Evolutionary conservation across 139 green algal species (phyloP).

Genomic region (Chlamydomonas incerta): DNA sequence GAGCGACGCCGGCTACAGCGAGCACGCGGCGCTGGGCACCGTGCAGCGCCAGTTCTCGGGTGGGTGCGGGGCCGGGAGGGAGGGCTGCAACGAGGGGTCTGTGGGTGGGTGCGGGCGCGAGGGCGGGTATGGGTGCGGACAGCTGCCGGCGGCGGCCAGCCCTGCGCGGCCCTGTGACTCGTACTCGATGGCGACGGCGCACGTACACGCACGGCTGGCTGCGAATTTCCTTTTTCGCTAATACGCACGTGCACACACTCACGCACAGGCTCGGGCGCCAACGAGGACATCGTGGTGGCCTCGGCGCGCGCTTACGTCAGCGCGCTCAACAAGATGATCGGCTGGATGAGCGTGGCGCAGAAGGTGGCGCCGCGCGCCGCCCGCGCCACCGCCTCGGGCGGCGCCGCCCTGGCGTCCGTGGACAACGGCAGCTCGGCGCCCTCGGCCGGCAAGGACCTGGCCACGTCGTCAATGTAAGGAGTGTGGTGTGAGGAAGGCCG

Average conservation of each 20-base stretch:
- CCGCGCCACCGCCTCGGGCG: not conserved
- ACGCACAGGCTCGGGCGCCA: slow-evolving; percentile 83
- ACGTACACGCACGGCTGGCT: too few species aligned
- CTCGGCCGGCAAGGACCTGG: too few species aligned
- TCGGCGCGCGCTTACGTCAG: slow-evolving; percentile 90
- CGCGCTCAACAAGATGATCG: slow-evolving; percentile 98
- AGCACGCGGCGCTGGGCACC: slow-evolving; percentile 61
- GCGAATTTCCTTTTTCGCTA: too few species aligned
- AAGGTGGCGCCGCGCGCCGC: not conserved
- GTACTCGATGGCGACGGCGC: too few species aligned
- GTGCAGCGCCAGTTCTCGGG: slow-evolving; percentile 77
- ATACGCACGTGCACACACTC: too few species aligned
- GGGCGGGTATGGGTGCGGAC: too few species aligned
- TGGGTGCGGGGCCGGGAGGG: slow-evolving; percentile 10
- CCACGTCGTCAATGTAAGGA: too few species aligned
- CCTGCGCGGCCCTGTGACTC: too few species aligned
- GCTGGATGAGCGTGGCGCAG: slow-evolving; percentile 60
- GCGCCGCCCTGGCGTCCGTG: not conserved
- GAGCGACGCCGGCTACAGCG: slow-evolving; percentile 60
- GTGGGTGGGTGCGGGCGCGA: too few species aligned
- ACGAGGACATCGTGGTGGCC: slow-evolving; percentile 96
- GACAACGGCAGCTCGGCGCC: not conserved
- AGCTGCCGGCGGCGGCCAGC: too few species aligned
- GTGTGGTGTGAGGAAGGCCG: too few species aligned
- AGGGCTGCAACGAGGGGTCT: too few species aligned